Conservation (phyloP, 2,329 filamentous ascomycete genomes). For the Aspergillus cejpii region DNA sequence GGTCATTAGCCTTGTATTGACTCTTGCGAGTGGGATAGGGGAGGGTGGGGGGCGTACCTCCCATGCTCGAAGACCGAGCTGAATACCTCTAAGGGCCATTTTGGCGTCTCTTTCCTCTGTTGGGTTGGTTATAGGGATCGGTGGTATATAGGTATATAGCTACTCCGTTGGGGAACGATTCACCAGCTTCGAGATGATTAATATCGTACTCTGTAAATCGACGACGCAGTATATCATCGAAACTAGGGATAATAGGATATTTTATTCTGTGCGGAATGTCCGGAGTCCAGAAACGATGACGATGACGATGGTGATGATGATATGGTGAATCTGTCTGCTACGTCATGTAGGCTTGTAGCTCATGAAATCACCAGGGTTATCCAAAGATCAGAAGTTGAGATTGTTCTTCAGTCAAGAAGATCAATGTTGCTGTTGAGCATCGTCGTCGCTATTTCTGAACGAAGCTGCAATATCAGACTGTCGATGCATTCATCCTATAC, state of each 20-base stretch:
- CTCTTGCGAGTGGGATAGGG: background rate
- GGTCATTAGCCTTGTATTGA: slow-evolving; percentile 3
- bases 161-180: no score
- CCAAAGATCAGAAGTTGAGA: background rate
- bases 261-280: slow-evolving; percentile 27
- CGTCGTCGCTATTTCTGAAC: no score
- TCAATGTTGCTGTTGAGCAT: no score
- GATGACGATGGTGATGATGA: slow-evolving; percentile 29
- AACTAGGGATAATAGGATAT: slow-evolving; percentile 4
- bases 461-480: no score
- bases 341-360: slow-evolving; percentile 27
- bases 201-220: no score
- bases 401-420: background rate
- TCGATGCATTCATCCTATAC: no score
- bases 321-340: slow-evolving; percentile 22
- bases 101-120: no score
- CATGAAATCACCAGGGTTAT: slow-evolving; percentile 26
- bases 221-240: no score
- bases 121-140: background rate
- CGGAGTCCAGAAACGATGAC: no score
- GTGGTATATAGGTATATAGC: no score
- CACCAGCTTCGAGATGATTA: no score
- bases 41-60: slow-evolving; percentile 20
- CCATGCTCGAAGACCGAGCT: slow-evolving; percentile 29
- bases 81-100: slow-evolving; percentile 25